These are phyloP conservation scores for Aspergillus egyptiacus DNA, from an alignment of 495 filamentous ascomycete species.

Conservation along the genomic window DNA sequence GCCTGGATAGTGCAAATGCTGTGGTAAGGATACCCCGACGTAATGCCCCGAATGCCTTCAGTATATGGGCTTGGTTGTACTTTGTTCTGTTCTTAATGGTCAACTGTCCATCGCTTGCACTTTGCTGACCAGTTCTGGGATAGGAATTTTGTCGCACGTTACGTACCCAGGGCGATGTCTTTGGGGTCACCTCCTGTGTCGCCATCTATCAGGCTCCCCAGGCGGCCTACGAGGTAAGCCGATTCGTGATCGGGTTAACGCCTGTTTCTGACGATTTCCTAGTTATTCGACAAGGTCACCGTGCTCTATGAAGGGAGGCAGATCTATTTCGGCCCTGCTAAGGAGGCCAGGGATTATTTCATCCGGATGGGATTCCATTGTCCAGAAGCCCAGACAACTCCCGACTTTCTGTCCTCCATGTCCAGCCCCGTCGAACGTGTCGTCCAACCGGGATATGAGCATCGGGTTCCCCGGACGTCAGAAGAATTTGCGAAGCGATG, in stretches of 20 bases:
- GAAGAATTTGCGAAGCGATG: conserved; percentile 65
- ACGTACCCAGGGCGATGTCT: conserved; percentile 67
- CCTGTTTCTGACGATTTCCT: background rate
- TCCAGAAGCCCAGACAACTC: conserved; percentile 58
- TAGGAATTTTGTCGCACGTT: conserved; percentile 62
- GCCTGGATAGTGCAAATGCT: conserved; percentile 78
- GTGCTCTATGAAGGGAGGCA: conserved; percentile 61
- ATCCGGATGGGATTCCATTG: conserved; percentile 54
- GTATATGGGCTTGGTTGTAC: no score
- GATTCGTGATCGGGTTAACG: background rate
- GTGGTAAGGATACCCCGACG: conserved; percentile 31
- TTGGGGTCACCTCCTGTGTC: conserved; percentile 71
- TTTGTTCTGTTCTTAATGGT: no score
- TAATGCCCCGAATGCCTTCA: background rate
- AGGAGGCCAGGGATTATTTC: conserved; percentile 59
- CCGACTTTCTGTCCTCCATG: conserved; percentile 73
- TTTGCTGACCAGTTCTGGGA: background rate
- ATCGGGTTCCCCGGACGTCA: conserved; percentile 59
- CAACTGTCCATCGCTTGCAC: no score
- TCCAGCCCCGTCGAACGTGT: conserved; percentile 61
- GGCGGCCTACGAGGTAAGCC: conserved; percentile 58
- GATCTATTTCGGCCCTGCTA: conserved; percentile 61
- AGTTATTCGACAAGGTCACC: conserved; percentile 54
- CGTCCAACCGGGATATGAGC: conserved; percentile 57
- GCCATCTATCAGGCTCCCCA: conserved; percentile 83